A percentile compares a stretch with the other conserved stretches of the same genome.
These are phyloP conservation scores for Amanita fuliginea DNA, from an alignment of 768 basidiomycete species.

Conservation along the genomic window DNA sequence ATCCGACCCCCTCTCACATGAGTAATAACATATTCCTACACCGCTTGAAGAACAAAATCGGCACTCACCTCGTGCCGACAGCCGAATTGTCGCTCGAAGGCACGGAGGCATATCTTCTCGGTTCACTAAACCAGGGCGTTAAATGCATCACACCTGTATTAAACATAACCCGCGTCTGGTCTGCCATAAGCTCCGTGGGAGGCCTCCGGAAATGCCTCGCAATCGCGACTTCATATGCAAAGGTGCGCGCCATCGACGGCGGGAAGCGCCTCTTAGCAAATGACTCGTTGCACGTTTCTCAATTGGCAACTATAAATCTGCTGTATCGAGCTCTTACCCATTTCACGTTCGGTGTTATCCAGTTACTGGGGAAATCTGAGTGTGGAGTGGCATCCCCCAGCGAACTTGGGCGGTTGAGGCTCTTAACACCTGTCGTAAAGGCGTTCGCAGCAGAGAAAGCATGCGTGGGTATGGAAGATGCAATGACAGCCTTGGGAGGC, in stretches of 20 bases:
- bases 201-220: conserved; percentile 50
- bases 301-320: conserved; percentile 48
- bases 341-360: conserved; percentile 47
- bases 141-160: conserved; percentile 60
- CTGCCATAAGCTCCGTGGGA: conserved; percentile 43
- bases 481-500: conserved; percentile 65
- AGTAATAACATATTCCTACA: conserved; percentile 64
- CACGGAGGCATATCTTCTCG: conserved; percentile 54
- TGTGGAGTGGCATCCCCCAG: conserved; percentile 36
- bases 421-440: conserved; percentile 62
- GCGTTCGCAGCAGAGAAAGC: conserved; percentile 61
- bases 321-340: conserved; percentile 59
- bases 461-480: conserved; percentile 54
- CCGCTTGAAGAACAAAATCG: conserved; percentile 70
- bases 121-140: conserved; percentile 46
- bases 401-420: conserved; percentile 43
- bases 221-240: conserved; percentile 55
- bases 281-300: conserved; percentile 50
- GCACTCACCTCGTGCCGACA: conserved; percentile 64
- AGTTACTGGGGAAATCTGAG: conserved; percentile 52
- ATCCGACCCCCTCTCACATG: conserved; percentile 30
- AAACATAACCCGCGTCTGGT: conserved; percentile 69
- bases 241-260: conserved; percentile 43
- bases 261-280: conserved; percentile 41
- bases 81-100: conserved; percentile 58